phyloP scores from a whole-genome alignment of 805 yeast species.

The Kazachstania psychrophila region DNA sequence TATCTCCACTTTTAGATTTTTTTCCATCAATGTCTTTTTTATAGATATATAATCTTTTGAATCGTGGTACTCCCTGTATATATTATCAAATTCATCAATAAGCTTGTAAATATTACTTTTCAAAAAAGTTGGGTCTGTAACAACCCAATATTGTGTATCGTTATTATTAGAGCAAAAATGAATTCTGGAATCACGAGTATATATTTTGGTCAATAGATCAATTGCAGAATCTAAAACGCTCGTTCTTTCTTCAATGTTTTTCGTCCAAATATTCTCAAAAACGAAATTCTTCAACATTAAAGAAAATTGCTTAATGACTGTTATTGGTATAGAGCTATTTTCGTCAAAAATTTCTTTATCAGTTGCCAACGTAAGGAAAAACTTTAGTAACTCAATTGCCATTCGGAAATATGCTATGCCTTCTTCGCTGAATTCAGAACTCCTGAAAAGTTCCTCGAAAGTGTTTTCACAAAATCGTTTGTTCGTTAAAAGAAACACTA shows the following conservation, averaged over 20 bases:
- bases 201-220: constrained; percentile 19
- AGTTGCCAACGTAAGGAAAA: constrained; percentile 21
- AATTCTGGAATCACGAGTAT: constrained; percentile 21
- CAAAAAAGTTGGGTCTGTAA: constrained; percentile 17
- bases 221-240: constrained; percentile 9
- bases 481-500: constrained; percentile 3
- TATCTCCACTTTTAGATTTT: not conserved
- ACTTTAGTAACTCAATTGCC: constrained; percentile 15
- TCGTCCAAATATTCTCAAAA: constrained; percentile 18
- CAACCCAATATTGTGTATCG: constrained; percentile 4
- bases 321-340: constrained; percentile 10
- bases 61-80: not conserved
- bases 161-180: constrained; percentile 1
- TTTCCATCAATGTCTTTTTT: not conserved
- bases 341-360: constrained; percentile 22
- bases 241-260: constrained; percentile 3
- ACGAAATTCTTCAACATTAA: constrained; percentile 14
- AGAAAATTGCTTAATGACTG: constrained; percentile 12
- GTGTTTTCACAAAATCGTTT: not conserved
- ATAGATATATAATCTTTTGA: not conserved
- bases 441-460: not conserved
- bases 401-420: constrained; percentile 4
- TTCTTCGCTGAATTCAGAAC: not conserved
- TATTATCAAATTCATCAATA: constrained; percentile 1
- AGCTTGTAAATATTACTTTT: constrained; percentile 15